Base-by-base conservation (phyloP, 495 filamentous ascomycete species). In the Neurospora pannonica region DNA sequence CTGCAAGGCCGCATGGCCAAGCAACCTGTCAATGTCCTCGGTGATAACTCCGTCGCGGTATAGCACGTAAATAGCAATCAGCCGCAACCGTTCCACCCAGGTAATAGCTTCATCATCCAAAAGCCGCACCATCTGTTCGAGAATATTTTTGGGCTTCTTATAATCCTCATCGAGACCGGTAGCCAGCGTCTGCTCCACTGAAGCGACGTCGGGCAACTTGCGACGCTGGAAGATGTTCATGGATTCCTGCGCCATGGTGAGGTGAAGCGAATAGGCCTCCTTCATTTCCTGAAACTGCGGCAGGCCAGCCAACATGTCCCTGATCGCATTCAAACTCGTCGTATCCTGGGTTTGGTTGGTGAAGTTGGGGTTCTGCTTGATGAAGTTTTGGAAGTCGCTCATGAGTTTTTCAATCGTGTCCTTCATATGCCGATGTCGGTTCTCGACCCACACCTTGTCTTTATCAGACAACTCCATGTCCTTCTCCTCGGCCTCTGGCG, bases 221-320 rank as follows among this genome's bases (percentile, higher is more conserved):
- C 90, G 88, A 24, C 89, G 83, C 78, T 97, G 90, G 77, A 98
- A 99, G 60, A 91, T 87, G 74, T 92, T 93, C 96, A 98, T 98
- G 76, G 94, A 95, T 78, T 97, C 95, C 79, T 97, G 92, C n/a
- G 96, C 97, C 96, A 99, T 99, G 75, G 89, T 95, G 19, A 99
- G 85, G 81, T 99, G 96, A 38, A 99, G 86, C 0, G 96, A 95
- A 79, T 98, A 99, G 40, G 94, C 92, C 80, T 97, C 92, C 83
- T 98, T 97, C 84, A 95, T 92, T 79, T 93, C 92, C 73, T 97
- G 94, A 79, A 97, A 99, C 78, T 99, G 93, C 34, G 94, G 94
- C 74, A 99, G 85, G 46, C 94, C 95, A 15, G 92, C 96, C 82
- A 99, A 83, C 96, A 99, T 99, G 80, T 97, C 94, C 81, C 94